A percentile compares a stretch with the other conserved stretches of the same genome.
Evolutionary conservation across 164 flowering plant genomes (phyloP).

Genomic region (Paratinospora sagittata): DNA sequence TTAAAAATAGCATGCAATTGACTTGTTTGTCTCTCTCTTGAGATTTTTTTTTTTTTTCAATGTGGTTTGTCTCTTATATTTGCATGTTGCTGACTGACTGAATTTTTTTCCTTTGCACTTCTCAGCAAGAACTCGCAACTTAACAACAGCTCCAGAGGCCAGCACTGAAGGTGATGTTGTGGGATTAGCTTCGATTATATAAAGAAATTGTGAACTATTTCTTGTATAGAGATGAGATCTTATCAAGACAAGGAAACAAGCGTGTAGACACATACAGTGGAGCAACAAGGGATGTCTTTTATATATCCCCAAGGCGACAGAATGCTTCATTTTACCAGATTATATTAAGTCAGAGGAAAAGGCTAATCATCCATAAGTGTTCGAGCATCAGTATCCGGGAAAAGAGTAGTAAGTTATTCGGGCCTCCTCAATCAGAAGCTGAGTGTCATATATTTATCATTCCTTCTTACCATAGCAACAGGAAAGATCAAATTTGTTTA

Average conservation of each 20-base stretch:
- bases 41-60: not conserved
- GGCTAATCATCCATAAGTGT: not conserved
- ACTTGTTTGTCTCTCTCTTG: not conserved
- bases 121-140: slow-evolving; percentile 56
- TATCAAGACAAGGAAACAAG: not conserved
- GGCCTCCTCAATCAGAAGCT: not conserved
- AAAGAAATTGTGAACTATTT: not conserved
- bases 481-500: too few species aligned
- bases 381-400: not conserved
- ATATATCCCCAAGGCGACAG: not conserved
- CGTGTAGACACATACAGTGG: not conserved
- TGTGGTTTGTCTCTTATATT: not conserved
- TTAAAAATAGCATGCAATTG: not conserved
- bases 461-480: too few species aligned
- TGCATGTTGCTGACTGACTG: not conserved
- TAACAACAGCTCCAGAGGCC: slow-evolving; percentile 30
- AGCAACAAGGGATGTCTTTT: not conserved
- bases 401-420: not conserved
- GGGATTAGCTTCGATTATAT: slow-evolving; percentile 61
- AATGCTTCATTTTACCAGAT: not conserved
- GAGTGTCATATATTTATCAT: not conserved
- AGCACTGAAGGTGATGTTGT: slow-evolving; percentile 43
- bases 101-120: slow-evolving; percentile 8
- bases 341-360: not conserved
- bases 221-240: slow-evolving; percentile 3